Evolutionary conservation across 257 asterid genomes (phyloP), one percentile per base, ranked within the genome.

Genomic region (Euphrasia confusa): DNA sequence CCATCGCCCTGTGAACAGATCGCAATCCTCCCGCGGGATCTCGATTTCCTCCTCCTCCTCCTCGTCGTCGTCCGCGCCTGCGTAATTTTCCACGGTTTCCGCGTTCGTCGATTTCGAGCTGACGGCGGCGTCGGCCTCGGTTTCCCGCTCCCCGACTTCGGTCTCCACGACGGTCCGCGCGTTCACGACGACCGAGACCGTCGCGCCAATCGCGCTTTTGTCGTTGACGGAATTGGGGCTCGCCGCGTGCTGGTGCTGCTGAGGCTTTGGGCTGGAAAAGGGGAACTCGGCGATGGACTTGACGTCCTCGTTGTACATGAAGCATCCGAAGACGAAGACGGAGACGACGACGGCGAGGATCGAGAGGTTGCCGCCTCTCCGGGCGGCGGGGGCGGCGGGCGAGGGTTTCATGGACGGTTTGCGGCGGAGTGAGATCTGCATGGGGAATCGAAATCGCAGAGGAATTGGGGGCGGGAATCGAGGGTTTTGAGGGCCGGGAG

Each of bases 211-310:
- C 60, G 1, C 3, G 53, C 2, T 10, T 28, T 13, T 37, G 14
- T 14, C 48, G 7, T 7, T 63, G 55, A 15, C 9, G 10, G 7
- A 50, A 15, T 50, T 11, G 11, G 11, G 55, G n/a, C 8, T 14
- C 14, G 56, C 26, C 7, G 27, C 39, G 69, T 59, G 28, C 24
- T 21, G 24, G 57, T 2, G n/a, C 53, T n/a, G 59, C 63, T 80
- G 83, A 48, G 61, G 1, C 33, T 68, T 77, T 0, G 84, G 78
- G 42, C 73, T 47, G 0, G 84, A 83, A 35, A 86, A 83, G 2
- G 95, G 87, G 64, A 83, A 86, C 18, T 83, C 89, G 0, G 95
- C 87, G 7, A 83, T 76, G 52, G 89, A 79, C 63, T 79, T 86
- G 3, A 79, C 80, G 30, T 86, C 91, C 50, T 86, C 91, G 35